Conservation (phyloP, 1,284 basidiomycete species). For the Puccinia triticina region DNA sequence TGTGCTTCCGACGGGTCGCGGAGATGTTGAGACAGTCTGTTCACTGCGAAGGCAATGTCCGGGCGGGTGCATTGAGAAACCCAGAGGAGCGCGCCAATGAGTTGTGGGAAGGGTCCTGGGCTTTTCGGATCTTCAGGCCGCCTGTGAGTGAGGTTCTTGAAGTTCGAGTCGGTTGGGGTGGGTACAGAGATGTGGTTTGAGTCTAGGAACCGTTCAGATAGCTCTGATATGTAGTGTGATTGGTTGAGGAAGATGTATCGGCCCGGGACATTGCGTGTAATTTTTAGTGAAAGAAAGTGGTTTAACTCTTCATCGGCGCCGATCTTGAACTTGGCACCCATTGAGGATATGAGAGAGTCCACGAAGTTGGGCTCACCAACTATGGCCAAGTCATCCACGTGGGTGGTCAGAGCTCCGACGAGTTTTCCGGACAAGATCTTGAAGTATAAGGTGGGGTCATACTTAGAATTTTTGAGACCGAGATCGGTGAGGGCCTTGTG, state of each 20-base stretch:
- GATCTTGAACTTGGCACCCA: background rate
- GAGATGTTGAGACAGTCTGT: background rate
- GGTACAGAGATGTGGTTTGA: background rate
- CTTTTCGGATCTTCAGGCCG: background rate
- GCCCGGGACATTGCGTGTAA: background rate
- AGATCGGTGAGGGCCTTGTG: background rate
- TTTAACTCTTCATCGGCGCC: background rate
- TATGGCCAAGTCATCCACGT: slow-evolving; percentile 1
- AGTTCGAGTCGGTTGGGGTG: slow-evolving; percentile 3
- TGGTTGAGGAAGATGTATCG: background rate
- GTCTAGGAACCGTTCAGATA: background rate
- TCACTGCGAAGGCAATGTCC: background rate
- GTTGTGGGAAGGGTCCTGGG: background rate
- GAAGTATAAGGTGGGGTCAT: slow-evolving; percentile 22
- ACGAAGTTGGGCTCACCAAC: background rate
- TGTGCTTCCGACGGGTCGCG: background rate
- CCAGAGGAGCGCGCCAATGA: background rate
- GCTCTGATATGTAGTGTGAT: background rate
- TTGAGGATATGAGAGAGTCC: background rate
- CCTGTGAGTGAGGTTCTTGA: slow-evolving; percentile 1
- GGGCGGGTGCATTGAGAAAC: background rate
- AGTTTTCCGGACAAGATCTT: background rate
- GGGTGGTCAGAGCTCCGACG: slow-evolving; percentile 3
- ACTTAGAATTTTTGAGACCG: background rate
- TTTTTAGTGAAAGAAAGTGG: background rate